These are phyloP conservation scores for Heimioporus retisporus DNA, from an alignment of 1,284 basidiomycete genomes.

Conservation along the genomic window DNA sequence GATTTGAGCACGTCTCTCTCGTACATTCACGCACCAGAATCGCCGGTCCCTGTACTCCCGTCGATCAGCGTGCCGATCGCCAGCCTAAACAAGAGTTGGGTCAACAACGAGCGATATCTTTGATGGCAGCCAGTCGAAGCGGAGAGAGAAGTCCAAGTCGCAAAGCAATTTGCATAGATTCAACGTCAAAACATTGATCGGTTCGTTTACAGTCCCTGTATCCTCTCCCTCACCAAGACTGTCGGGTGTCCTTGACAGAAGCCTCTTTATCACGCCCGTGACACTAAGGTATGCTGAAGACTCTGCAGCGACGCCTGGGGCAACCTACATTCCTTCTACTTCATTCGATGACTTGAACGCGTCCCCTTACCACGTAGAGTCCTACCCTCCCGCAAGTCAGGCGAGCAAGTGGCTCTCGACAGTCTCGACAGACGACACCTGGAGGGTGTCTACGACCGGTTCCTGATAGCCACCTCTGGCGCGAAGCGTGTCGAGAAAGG, in stretches of 20 bases:
- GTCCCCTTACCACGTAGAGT: constrained; percentile 69
- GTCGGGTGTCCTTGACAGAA: constrained; percentile 72
- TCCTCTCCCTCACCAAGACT: constrained; percentile 62
- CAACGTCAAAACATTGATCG: constrained; percentile 2
- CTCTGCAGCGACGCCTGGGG: constrained; percentile 40
- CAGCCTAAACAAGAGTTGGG: constrained; percentile 47
- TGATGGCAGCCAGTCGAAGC: constrained; percentile 64
- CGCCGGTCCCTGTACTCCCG: constrained; percentile 30
- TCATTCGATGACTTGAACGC: constrained; percentile 61
- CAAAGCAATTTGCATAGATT: constrained; percentile 60
- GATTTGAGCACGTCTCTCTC: constrained; percentile 34
- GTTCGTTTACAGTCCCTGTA: constrained; percentile 43
- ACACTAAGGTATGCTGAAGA: constrained; percentile 33
- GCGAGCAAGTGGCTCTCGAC: constrained; percentile 52
- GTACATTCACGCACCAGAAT: constrained; percentile 27
- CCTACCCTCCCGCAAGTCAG: constrained; percentile 62
- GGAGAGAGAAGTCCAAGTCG: constrained; percentile 72
- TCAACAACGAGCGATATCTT: constrained; percentile 41
- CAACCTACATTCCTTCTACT: constrained; percentile 36
- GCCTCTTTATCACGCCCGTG: constrained; percentile 67
- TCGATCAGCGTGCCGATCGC: constrained; percentile 54
- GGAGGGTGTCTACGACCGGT: constrained; percentile 80
- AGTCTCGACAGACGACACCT: constrained; percentile 66
- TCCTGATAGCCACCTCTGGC: constrained; percentile 80
- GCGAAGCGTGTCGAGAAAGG: constrained; percentile 80